phyloP scores from a whole-genome alignment of 768 basidiomycete genomes.

The Boletus rubescentipes region DNA sequence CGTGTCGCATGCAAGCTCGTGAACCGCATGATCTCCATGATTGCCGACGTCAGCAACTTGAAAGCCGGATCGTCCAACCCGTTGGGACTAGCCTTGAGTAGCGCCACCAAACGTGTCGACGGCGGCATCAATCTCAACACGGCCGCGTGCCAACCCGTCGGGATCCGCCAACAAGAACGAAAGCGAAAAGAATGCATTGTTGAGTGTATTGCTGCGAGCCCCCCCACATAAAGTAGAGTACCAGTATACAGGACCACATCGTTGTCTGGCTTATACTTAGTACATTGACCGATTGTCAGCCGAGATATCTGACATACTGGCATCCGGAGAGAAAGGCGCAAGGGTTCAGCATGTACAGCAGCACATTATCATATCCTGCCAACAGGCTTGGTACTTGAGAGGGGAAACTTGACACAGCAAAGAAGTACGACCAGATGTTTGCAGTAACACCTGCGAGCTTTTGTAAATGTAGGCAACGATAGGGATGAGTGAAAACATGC shows the following conservation, averaged over 20 bases:
- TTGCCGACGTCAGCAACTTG: conserved; percentile 16
- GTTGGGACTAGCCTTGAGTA: conserved; percentile 10
- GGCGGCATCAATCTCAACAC: conserved; percentile 42
- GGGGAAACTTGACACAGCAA: too few relatives aligned
- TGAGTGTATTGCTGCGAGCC: conserved; percentile 19
- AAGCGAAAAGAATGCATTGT: conserved; percentile 19
- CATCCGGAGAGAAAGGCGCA: conserved; percentile 12
- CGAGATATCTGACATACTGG: conserved; percentile 5
- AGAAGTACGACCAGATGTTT: too few relatives aligned
- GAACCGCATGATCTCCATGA: conserved; percentile 26
- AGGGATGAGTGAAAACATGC: too few relatives aligned
- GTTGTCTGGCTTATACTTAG: conserved; percentile 2
- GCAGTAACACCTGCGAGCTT: too few relatives aligned
- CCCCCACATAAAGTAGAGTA: conserved; percentile 20
- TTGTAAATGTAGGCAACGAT: too few relatives aligned
- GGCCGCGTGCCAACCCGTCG: conserved; percentile 42
- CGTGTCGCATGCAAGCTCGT: conserved; percentile 12
- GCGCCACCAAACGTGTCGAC: conserved; percentile 7
- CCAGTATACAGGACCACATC: conserved; percentile 16
- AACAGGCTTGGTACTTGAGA: too few relatives aligned
- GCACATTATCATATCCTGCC: conserved; percentile 10
- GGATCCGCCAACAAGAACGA: conserved; percentile 41
- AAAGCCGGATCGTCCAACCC: conserved; percentile 17
- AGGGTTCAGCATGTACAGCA: conserved; percentile 12
- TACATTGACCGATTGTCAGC: not conserved